phyloP scores from a whole-genome alignment of 148 eudicot genomes.

The Arbutus unedo region DNA sequence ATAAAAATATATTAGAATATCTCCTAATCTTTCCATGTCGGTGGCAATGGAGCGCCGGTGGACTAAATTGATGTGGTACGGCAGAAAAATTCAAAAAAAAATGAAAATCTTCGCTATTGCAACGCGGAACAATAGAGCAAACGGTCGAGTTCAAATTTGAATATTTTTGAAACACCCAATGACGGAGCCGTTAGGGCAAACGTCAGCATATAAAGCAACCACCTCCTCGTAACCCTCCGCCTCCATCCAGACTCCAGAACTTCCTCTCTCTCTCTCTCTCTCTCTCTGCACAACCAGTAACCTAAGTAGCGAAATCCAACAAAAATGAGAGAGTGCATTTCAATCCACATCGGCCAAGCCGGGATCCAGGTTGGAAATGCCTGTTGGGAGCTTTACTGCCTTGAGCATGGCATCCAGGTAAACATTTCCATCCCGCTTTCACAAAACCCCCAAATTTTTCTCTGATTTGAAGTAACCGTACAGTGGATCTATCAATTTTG shows the following conservation, averaged over 20 bases:
- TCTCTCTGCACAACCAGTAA: neutral
- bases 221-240: neutral
- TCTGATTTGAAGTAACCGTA: neutral
- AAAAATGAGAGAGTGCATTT: constrained; percentile 50
- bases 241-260: neutral
- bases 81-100: no score
- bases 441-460: neutral
- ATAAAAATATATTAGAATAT: no score
- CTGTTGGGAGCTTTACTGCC: constrained; percentile 55
- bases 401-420: constrained; percentile 49
- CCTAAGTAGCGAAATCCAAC: neutral
- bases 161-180: no score
- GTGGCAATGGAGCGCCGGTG: no score
- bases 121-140: no score
- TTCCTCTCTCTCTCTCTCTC: neutral
- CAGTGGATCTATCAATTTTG: neutral
- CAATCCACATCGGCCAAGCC: constrained; percentile 54
- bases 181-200: neutral
- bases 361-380: constrained; percentile 52
- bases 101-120: no score
- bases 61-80: no score
- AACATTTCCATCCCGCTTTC: neutral
- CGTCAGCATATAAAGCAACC: neutral
- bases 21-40: no score
- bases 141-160: no score